A percentile compares a stretch with the other conserved stretches of the same genome.
phyloP scores from a whole-genome alignment of 208 protist genomes.

The Leishmania guyanensis region DNA sequence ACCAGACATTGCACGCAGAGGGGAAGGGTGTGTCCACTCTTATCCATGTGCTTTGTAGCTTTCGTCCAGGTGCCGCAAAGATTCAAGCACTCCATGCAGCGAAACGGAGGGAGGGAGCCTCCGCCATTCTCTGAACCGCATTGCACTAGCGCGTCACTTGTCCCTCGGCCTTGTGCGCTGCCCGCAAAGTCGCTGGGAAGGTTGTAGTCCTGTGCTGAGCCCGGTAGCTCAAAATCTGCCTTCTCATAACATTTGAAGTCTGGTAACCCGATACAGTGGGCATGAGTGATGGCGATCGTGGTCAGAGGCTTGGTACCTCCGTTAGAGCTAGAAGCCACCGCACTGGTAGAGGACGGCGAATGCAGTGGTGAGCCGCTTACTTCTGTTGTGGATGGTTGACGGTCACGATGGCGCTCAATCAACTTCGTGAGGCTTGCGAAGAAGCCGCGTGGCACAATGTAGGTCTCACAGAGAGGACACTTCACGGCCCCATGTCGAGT shows the following conservation, averaged over 20 bases:
- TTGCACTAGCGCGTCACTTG: not conserved
- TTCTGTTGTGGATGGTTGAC: not conserved
- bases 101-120: slow-evolving; percentile 29
- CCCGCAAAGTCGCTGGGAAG: not conserved
- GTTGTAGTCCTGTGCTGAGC: slow-evolving; percentile 20
- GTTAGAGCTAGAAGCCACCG: slow-evolving; percentile 3
- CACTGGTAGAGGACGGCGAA: not conserved
- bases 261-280: slow-evolving; percentile 20
- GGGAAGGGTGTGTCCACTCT: slow-evolving; percentile 56
- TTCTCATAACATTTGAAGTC: slow-evolving; percentile 32
- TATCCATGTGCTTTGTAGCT: slow-evolving; percentile 67
- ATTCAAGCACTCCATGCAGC: slow-evolving; percentile 69
- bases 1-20: slow-evolving; percentile 52
- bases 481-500: slow-evolving; percentile 37
- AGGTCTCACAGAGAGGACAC: slow-evolving; percentile 40
- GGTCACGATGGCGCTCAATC: slow-evolving; percentile 24
- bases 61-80: slow-evolving; percentile 67
- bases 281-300: slow-evolving; percentile 20
- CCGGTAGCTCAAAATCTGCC: slow-evolving; percentile 26
- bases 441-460: slow-evolving; percentile 45
- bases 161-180: not conserved
- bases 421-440: slow-evolving; percentile 33
- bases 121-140: not conserved
- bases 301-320: slow-evolving; percentile 6
- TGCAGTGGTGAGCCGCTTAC: not conserved